phyloP scores from a whole-genome alignment of 75 land plant species.

The Larix kaempferi region DNA sequence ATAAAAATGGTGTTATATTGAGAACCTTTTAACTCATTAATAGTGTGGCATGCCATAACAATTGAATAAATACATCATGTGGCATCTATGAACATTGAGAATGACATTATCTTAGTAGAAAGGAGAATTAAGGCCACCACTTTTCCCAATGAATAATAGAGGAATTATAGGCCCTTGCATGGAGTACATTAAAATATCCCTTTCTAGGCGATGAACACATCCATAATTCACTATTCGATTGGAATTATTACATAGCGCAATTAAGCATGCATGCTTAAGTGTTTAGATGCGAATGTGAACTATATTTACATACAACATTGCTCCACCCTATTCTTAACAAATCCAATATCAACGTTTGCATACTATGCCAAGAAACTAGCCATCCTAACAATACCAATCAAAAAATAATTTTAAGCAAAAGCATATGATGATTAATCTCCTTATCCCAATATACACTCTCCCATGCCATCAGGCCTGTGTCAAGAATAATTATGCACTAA shows the following conservation, averaged over 20 bases:
- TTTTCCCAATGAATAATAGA: neutral
- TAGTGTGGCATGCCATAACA: neutral
- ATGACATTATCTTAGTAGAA: neutral
- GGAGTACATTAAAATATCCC: neutral
- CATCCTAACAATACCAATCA: neutral
- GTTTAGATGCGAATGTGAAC: neutral
- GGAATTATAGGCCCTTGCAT: neutral
- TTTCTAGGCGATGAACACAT: neutral
- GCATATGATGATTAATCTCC: no score
- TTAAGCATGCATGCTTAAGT: neutral
- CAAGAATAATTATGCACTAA: no score
- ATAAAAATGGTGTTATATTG: neutral
- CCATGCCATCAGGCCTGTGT: no score
- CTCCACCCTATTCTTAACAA: neutral
- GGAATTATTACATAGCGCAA: neutral
- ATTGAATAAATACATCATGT: neutral
- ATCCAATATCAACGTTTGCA: neutral
- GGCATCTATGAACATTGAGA: neutral
- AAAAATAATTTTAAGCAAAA: no score
- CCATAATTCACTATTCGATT: neutral
- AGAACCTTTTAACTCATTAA: neutral
- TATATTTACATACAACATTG: neutral
- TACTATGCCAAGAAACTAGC: neutral
- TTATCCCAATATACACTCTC: no score
- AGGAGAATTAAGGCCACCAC: neutral